Evolutionary conservation across 225 moss, liverwort and hornwort species (phyloP), one percentile per base, ranked within the genome.

Genomic region (Pleurozium schreberi): DNA sequence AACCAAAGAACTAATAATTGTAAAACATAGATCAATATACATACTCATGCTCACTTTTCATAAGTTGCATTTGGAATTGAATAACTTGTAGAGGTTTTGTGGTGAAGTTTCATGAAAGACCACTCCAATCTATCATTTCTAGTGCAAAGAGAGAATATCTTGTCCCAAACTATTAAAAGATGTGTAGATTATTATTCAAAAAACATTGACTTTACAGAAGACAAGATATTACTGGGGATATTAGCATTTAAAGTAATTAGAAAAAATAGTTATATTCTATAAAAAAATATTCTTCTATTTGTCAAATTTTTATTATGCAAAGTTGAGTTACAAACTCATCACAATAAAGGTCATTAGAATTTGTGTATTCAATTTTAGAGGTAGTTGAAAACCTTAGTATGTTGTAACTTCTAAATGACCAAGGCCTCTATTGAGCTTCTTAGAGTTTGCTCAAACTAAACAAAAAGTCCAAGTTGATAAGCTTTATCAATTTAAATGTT

Each of bases 181-280:
- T 77, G 8, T 36, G 0, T 38, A 53, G 6, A 38, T 23, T 53
- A 5, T 6, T 53, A 53, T 77, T 8, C 5, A 8, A 22, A 76
- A 77, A 49, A 33, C 75, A 50, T 34, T 52, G 22, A 3, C 13
- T 76, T 52, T 34, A 9, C 22, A 1, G 22, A 52, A 31, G 3
- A 76, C 0, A 0, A 50, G 13, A 75, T 20, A 21, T 12, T 50
- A 50, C 21, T 0, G 1, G 0, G 8, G 14, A 9, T 21, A 13
- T 20, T 34, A 21, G 8, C 34, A 52, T 75, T 34, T 52, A 14
- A 22, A 75, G 34, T 75, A 5, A 34, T 2, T 12, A 21, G 8
- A 34, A 34, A 20, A 3, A 3, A 4, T 20, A 12, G 8, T 47
- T 0, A 0, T 73, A 18, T 74, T 47, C 7, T 1, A 31, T 19